Base-by-base conservation (phyloP, 192 early-diverging fungal genomes). In the Rhizophagus clarus region DNA sequence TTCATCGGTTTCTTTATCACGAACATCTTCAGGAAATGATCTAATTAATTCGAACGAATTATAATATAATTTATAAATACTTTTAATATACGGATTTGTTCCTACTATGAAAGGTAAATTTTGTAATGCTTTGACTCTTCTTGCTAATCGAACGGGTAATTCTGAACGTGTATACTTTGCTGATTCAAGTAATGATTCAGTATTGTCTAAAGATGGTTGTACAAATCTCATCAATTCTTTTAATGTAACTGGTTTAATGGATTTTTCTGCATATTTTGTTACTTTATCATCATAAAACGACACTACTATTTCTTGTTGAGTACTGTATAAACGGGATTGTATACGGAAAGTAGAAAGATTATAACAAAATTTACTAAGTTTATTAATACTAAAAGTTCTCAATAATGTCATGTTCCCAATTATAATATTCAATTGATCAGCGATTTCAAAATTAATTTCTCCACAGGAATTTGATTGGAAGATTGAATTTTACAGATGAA, bases 41-140 rank as follows among this genome's bases (percentile, higher is more conserved):
- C 88, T 87, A 4, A 98, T 84, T 4, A 69, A 72, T 40, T 86
- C 76, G n/a, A 86, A 86, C 17, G 95, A 93, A 71, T 93, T 90
- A 74, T 89, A 91, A 79, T 95, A 95, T 20, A 95, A 91, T 68
- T 90, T 84, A 83, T 97, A 97, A 17, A 97, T 91, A 51, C 87
- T 85, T 56, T 92, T 87, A 72, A 99, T 96, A 80, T 95, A 90
- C 3, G 97, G 97, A 83, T 99, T 99, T 64, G 95, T 95, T 74
- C 96, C 97, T 45, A 99, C 96, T 68, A 99, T 99, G 82, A 96
- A 98, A 0, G 96, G 97, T 45, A 97, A 87, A 63, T 90, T 93
- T 84, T 98, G 95, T 68, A 98, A 91, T 8, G 93, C 94, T 77
- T 90, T 89, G 12, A 97, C 95, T 6, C 96, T 92, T 77, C 94